A percentile compares a stretch with the other conserved stretches of the same genome.
phyloP scores from a whole-genome alignment of 805 yeast species.

The Kuraishia piskuri region DNA sequence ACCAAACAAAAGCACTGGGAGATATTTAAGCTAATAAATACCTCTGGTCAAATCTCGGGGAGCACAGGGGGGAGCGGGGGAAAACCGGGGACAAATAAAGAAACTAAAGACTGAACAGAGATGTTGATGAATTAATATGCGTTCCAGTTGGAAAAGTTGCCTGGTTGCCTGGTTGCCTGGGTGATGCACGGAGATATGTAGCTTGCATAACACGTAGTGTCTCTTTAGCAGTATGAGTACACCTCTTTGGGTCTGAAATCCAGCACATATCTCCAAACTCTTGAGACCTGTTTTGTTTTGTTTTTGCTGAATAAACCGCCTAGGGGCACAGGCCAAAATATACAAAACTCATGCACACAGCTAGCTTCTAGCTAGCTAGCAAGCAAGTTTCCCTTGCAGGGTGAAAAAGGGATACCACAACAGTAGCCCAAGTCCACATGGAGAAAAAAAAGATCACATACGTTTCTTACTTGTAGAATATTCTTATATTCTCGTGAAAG shows the following conservation, averaged over 20 bases:
- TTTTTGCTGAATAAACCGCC: too few relatives aligned
- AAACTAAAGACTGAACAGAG: constrained; percentile 1
- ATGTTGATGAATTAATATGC: constrained; percentile 2
- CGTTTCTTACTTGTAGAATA: background rate
- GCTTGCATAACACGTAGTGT: background rate
- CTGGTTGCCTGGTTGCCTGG: background rate
- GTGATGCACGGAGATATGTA: background rate
- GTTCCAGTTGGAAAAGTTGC: background rate
- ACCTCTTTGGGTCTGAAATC: too few relatives aligned
- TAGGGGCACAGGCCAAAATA: background rate
- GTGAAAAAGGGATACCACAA: background rate
- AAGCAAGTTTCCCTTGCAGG: background rate
- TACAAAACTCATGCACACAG: background rate
- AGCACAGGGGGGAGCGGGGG: constrained; percentile 1
- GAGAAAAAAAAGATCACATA: background rate
- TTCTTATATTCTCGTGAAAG: background rate
- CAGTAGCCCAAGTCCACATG: background rate
- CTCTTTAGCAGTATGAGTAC: too few relatives aligned
- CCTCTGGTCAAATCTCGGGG: constrained; percentile 2
- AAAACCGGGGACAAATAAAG: constrained; percentile 2
- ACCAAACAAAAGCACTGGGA: background rate
- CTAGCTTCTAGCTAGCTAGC: background rate
- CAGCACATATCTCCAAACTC: too few relatives aligned
- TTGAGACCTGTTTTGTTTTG: too few relatives aligned
- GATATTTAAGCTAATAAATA: constrained; percentile 13